Base-by-base conservation (phyloP, 108 stramenopile species). In the Cyclotella cryptica region DNA sequence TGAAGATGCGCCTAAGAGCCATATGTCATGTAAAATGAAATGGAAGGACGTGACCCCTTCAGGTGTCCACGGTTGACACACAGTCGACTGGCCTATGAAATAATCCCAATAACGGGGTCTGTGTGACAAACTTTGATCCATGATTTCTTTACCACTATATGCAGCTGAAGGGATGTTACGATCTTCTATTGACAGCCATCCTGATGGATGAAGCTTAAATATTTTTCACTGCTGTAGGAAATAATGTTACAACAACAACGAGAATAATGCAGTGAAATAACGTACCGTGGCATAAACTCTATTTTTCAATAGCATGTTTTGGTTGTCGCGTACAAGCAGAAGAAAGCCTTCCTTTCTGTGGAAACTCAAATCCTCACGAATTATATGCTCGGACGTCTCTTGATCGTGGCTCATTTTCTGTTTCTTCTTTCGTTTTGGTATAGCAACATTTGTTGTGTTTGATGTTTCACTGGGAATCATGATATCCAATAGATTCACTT, bases 111-210 rank as follows among this genome's bases (percentile, higher is more conserved):
- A 76, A 7, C 70, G 74, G 41, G 27, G 66, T 55, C 71, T 58
- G 66, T 26, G 30, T 17, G 28, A 83, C 41, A 30, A 40, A 30
- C 30, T 68, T 27, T 14, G n/a, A 4, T 46, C 11, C 40, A 40
- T 49, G 12, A 28, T 21, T 3, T 4, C 45, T 21, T 49, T 68
- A 1, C 7, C 43, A 28, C 15, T 35, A 43, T 53, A 1, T 15
- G 26, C 66, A 41, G 29, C 21, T 12, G 27, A 64, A 12, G 41
- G 63, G 19, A 76, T 72, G 39, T 71, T 76, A 21, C 81, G 74
- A 53, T 83, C 65, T 51, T 83, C 81, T 22, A 83, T 53, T 27
- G 81, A 83, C 29, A 83, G 51, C 71, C 74, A 83, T 13, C 81
- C 81, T 21, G 81, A 83, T 46, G 75, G 71, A 61, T 83, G 71